Conservation (phyloP, 1,284 basidiomycete species). For the Pseudozyma sp. region DNA sequence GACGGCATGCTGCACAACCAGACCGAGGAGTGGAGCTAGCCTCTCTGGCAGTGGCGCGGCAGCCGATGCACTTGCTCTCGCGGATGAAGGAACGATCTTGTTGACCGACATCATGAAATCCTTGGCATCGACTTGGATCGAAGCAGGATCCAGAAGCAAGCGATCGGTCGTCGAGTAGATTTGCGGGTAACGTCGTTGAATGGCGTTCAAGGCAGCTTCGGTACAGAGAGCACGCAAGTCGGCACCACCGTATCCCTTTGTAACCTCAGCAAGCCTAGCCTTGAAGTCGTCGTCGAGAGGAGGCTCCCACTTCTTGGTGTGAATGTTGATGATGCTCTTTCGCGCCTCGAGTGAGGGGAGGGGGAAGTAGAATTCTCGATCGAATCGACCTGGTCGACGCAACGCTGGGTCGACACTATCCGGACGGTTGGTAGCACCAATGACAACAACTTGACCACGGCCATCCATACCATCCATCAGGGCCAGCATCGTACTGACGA, state of each 20-base stretch:
- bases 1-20: constrained; percentile 80
- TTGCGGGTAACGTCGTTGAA: constrained; percentile 95
- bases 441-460: constrained; percentile 92
- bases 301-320: constrained; percentile 90
- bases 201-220: constrained; percentile 94
- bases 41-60: constrained; percentile 87
- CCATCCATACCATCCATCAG: constrained; percentile 99
- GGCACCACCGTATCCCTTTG: constrained; percentile 98
- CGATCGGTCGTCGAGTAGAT: constrained; percentile 94
- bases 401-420: constrained; percentile 97
- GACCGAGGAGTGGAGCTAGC: constrained; percentile 81
- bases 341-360: constrained; percentile 86
- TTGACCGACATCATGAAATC: constrained; percentile 99
- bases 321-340: constrained; percentile 88
- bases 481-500: constrained; percentile 94
- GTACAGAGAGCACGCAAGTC: constrained; percentile 81
- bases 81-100: constrained; percentile 84
- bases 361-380: constrained; percentile 98
- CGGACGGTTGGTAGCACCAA: constrained; percentile 96
- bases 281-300: constrained; percentile 78
- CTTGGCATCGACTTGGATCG: constrained; percentile 84
- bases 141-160: constrained; percentile 84
- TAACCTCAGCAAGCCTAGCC: constrained; percentile 83
- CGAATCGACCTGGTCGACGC: constrained; percentile 92
- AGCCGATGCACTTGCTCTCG: constrained; percentile 85